Percentiles rank a stretch among this genome's conserved stretches.
phyloP scores from a whole-genome alignment of 2,329 filamentous ascomycete genomes.

The Ascochyta viciae-villosae region DNA sequence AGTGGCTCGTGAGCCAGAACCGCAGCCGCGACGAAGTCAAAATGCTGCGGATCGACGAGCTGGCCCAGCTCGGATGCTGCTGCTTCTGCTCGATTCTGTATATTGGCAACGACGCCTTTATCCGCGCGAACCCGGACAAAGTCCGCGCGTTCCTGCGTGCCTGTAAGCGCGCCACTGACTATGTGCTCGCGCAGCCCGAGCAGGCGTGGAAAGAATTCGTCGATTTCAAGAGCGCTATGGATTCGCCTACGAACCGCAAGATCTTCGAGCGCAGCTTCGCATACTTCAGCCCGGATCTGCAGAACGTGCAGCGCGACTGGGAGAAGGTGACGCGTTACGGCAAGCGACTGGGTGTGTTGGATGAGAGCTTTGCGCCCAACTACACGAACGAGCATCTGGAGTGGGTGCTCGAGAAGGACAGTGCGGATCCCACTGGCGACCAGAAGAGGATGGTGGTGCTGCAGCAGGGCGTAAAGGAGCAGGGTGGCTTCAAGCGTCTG shows the following conservation, averaged over 20 bases:
- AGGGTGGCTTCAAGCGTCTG: slow-evolving; percentile 65
- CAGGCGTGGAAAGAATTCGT: slow-evolving; percentile 72
- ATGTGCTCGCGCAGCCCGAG: slow-evolving; percentile 69
- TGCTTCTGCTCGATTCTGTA: slow-evolving; percentile 85
- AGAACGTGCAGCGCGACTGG: slow-evolving; percentile 80
- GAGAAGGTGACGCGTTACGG: slow-evolving; percentile 78
- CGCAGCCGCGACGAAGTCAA: slow-evolving; percentile 72
- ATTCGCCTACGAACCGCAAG: slow-evolving; percentile 72
- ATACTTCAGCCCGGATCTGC: slow-evolving; percentile 76
- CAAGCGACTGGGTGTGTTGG: slow-evolving; percentile 73
- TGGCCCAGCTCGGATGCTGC: slow-evolving; percentile 80
- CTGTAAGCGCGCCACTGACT: slow-evolving; percentile 77
- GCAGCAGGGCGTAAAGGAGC: slow-evolving; percentile 69
- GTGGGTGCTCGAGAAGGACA: slow-evolving; percentile 71
- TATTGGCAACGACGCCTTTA: slow-evolving; percentile 77
- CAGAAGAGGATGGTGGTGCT: slow-evolving; percentile 76
- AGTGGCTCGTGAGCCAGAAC: slow-evolving; percentile 71
- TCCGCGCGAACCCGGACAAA: slow-evolving; percentile 70
- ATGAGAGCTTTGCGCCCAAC: slow-evolving; percentile 70
- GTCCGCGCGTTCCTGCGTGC: slow-evolving; percentile 73
- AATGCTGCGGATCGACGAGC: slow-evolving; percentile 82
- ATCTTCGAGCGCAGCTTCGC: slow-evolving; percentile 81
- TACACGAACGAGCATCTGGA: slow-evolving; percentile 75
- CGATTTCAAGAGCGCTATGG: slow-evolving; percentile 75
- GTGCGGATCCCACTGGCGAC: slow-evolving; percentile 71